phyloP scores from a whole-genome alignment of 2,329 filamentous ascomycete genomes.

The Whalleya microplaca region DNA sequence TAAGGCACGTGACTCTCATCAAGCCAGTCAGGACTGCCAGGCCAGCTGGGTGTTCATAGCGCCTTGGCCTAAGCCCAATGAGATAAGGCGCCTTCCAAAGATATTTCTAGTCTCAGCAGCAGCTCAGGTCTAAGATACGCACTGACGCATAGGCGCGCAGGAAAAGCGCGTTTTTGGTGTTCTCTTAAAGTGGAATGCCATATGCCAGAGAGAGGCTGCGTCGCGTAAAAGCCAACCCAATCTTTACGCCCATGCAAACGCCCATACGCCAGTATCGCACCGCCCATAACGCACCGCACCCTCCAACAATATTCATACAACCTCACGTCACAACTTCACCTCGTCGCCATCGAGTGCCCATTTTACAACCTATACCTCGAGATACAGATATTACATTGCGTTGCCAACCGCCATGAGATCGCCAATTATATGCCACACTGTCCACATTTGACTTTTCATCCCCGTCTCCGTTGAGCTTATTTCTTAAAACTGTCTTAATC shows the following conservation, averaged over 20 bases:
- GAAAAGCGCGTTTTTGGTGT: constrained; percentile 8
- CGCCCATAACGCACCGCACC: constrained; percentile 15
- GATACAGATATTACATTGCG: neutral
- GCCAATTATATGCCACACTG: constrained; percentile 10
- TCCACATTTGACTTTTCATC: constrained; percentile 17
- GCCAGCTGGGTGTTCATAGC: no score
- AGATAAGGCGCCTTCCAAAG: no score
- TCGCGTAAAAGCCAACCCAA: constrained; percentile 24
- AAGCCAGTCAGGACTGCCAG: no score
- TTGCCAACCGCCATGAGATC: constrained; percentile 21
- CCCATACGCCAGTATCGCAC: constrained; percentile 20
- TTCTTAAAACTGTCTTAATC: neutral
- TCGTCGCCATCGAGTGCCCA: constrained; percentile 8
- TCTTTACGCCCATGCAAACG: constrained; percentile 21
- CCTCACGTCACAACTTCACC: constrained; percentile 9
- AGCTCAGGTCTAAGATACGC: no score
- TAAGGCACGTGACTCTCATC: no score
- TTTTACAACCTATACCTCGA: neutral
- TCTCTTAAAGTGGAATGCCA: constrained; percentile 20
- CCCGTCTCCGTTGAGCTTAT: constrained; percentile 12
- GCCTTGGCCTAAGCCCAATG: no score
- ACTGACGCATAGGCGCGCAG: constrained; percentile 22
- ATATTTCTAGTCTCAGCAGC: no score
- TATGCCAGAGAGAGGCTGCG: constrained; percentile 18
- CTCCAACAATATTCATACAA: constrained; percentile 1